Evolutionary conservation across 2,329 filamentous ascomycete genomes (phyloP).

Genomic region (Epichloe sp.): DNA sequence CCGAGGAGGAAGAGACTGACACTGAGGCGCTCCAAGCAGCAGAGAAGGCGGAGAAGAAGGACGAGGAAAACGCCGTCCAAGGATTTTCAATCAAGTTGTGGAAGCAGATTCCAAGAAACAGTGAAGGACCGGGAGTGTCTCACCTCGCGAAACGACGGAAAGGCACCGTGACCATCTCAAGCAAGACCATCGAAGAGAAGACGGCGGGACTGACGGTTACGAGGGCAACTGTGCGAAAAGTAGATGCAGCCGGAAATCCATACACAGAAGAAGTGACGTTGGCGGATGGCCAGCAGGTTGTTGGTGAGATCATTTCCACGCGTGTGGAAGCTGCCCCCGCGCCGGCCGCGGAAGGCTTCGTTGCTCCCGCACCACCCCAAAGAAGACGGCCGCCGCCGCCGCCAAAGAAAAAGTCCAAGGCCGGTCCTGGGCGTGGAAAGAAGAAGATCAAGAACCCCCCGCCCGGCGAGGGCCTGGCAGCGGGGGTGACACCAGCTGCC

Average conservation of each 20-base stretch:
- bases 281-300: slow-evolving; percentile 63
- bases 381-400: slow-evolving; percentile 58
- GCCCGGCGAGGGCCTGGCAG: slow-evolving; percentile 20
- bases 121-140: slow-evolving; percentile 38
- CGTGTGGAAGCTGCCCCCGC: slow-evolving; percentile 42
- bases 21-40: slow-evolving; percentile 25
- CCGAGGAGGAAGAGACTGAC: slow-evolving; percentile 46
- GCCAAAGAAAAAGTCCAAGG: slow-evolving; percentile 70
- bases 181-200: slow-evolving; percentile 34
- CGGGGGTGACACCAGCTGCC: slow-evolving; percentile 18
- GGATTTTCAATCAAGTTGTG: slow-evolving; percentile 45
- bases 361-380: slow-evolving; percentile 24
- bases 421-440: slow-evolving; percentile 58
- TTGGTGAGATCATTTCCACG: slow-evolving; percentile 65
- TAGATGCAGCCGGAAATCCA: slow-evolving; percentile 67
- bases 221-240: slow-evolving; percentile 65
- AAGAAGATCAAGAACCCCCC: slow-evolving; percentile 59
- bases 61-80: slow-evolving; percentile 42
- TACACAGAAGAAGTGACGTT: slow-evolving; percentile 77
- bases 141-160: slow-evolving; percentile 50
- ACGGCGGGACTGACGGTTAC: slow-evolving; percentile 46
- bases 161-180: slow-evolving; percentile 43
- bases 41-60: slow-evolving; percentile 47
- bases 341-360: slow-evolving; percentile 43
- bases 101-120: slow-evolving; percentile 48